These are phyloP conservation scores for Suhomyces coccinellae DNA, from an alignment of 1,139 yeast species.

Conservation along the genomic window DNA sequence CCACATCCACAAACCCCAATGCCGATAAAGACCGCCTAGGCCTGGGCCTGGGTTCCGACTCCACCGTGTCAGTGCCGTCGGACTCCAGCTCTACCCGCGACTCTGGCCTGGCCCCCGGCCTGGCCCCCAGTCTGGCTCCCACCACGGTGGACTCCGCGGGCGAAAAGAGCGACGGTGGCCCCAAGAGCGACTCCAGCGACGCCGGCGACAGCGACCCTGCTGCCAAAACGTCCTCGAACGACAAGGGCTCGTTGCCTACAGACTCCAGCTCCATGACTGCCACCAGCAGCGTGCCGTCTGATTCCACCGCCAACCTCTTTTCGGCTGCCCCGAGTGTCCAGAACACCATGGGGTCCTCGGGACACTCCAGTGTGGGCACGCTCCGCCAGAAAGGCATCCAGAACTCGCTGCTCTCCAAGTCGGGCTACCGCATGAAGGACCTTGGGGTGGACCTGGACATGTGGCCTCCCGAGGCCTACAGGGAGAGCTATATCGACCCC, in stretches of 20 bases:
- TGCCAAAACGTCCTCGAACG: too few relatives aligned
- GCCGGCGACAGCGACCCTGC: too few relatives aligned
- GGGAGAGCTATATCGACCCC: too few relatives aligned
- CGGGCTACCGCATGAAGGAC: neutral
- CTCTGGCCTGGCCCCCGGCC: neutral
- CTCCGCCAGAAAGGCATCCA: neutral
- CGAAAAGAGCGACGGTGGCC: neutral
- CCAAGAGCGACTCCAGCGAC: neutral
- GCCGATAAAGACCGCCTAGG: constrained; percentile 2
- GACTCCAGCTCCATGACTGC: constrained; percentile 1
- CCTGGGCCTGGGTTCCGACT: constrained; percentile 2
- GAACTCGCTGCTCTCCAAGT: neutral
- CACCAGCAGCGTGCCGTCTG: constrained; percentile 1
- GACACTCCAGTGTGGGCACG: constrained; percentile 14
- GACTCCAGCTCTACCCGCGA: constrained; percentile 4
- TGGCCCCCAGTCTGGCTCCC: too few relatives aligned
- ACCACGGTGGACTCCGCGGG: too few relatives aligned
- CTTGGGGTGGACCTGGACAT: too few relatives aligned
- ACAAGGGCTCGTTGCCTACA: neutral
- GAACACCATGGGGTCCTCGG: constrained; percentile 13
- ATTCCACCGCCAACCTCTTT: constrained; percentile 7
- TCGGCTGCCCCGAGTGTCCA: constrained; percentile 12
- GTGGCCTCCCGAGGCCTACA: too few relatives aligned
- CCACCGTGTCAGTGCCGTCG: constrained; percentile 7
- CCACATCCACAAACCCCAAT: neutral